Evolutionary conservation across 768 basidiomycete species (phyloP), one percentile per base, ranked within the genome.

Genomic region (Daedaleopsis nitida): DNA sequence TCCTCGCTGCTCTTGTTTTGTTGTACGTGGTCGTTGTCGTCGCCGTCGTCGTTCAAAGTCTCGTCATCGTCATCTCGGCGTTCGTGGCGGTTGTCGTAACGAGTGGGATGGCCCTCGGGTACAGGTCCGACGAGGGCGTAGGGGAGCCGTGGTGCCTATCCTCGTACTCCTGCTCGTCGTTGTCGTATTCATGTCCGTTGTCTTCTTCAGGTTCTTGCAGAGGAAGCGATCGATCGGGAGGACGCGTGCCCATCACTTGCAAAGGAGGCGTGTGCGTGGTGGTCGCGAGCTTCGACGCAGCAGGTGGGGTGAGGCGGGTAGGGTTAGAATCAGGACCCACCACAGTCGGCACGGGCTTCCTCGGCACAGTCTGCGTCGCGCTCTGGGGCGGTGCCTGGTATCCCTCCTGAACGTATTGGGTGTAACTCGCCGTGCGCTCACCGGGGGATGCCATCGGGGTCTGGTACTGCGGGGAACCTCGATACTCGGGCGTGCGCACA

Each of bases 201-300:
- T 89, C 87, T 65, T 90, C 89, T 66, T 90, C 88, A 32, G 81
- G 80, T 62, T 90, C 89, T 71, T 92, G 89, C 3, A 91, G 82
- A 19, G 89, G 89, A 24, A 92, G 78, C 16, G 89, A 89, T 37
- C 88, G 80, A 71, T 90, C 89, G 1, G 89, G 85, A 21, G 85
- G 84, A 21, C 87, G 84, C 6, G 81, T 77, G 49, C 60, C 77
- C 69, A 70, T 72, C 66, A 81, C 77, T 67, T 85, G 86, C 55
- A 81, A 63, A 17, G 86, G 85, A 0, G 86, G 82, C 0, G 86
- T 84, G 65, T 85, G 83, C 45, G 76, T 82, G 27, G 78, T 74
- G 16, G 62, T 56, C 35, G 63, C 63, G 59, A 79, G 72, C 63
- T 77, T 73, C 69, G 73, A 69, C 44, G 60, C 66, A 0, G 73